phyloP scores from a whole-genome alignment of 768 basidiomycete species.

The Tricholoma hemisulphureum region DNA sequence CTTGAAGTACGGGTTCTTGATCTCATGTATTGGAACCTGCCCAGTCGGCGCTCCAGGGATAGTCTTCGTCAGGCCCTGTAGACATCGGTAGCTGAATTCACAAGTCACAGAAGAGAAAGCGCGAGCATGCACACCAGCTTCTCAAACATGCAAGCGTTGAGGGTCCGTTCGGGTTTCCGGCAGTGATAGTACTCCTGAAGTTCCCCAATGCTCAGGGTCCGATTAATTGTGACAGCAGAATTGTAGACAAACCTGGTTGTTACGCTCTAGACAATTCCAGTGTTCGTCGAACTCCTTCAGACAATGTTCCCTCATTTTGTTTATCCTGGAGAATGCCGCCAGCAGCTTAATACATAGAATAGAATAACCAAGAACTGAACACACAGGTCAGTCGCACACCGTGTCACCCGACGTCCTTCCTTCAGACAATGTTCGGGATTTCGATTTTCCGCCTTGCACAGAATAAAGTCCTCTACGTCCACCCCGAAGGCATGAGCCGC shows the following conservation, averaged over 20 bases:
- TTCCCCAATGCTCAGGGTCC: neutral
- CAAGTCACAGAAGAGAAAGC: neutral
- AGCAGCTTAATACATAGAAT: neutral
- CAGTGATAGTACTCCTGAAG: slow-evolving; percentile 91
- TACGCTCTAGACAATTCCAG: slow-evolving; percentile 91
- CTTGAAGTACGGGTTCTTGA: slow-evolving; percentile 79
- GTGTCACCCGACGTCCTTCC: slow-evolving; percentile 93
- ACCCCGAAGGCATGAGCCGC: neutral
- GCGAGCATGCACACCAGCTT: slow-evolving; percentile 66
- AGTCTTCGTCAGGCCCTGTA: slow-evolving; percentile 85
- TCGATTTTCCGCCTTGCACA: slow-evolving; percentile 91
- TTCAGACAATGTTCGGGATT: slow-evolving; percentile 92
- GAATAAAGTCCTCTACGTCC: slow-evolving; percentile 64
- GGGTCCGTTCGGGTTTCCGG: slow-evolving; percentile 79
- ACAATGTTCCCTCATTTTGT: slow-evolving; percentile 92
- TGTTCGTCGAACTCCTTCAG: slow-evolving; percentile 82
- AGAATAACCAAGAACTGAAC: slow-evolving; percentile 28
- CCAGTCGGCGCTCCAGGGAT: slow-evolving; percentile 88
- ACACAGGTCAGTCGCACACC: slow-evolving; percentile 92
- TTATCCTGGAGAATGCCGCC: slow-evolving; percentile 56
- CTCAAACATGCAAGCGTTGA: slow-evolving; percentile 95
- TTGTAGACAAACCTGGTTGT: slow-evolving; percentile 79
- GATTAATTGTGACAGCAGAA: neutral
- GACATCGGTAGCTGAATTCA: neutral
- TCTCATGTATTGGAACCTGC: slow-evolving; percentile 83